These are phyloP conservation scores for Aureobasidium uvarum DNA, from an alignment of 2,329 filamentous ascomycete genomes.

Conservation along the genomic window DNA sequence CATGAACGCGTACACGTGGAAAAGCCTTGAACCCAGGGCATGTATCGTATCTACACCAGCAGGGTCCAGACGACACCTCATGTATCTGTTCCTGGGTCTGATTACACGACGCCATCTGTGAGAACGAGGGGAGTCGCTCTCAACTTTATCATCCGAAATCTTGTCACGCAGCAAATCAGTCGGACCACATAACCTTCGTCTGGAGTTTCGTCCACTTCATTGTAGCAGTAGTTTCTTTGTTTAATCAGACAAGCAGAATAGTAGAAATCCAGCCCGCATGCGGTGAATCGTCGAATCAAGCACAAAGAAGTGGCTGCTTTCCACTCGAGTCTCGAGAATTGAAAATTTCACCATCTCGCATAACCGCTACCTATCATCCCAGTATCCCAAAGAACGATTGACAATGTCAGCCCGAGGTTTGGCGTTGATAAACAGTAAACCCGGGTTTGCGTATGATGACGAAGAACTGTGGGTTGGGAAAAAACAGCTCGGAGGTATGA, in stretches of 20 bases:
- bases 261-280: background rate
- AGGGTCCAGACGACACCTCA: background rate
- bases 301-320: background rate
- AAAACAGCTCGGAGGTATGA: constrained; percentile 8
- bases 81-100: background rate
- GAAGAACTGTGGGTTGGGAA: constrained; percentile 1
- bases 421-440: background rate
- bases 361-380: background rate
- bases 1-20: background rate
- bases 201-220: background rate
- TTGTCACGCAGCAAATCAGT: background rate
- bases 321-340: background rate
- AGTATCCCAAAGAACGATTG: background rate
- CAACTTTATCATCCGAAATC: background rate
- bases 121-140: background rate
- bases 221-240: background rate
- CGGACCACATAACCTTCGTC: background rate
- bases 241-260: background rate
- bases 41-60: background rate
- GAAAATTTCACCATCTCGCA: background rate
- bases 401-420: background rate
- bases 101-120: background rate
- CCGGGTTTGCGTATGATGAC: background rate
- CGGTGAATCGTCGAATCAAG: background rate
- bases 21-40: background rate